Evolutionary conservation across 2,329 filamentous ascomycete genomes (phyloP), one percentile per base, ranked within the genome.

Genomic region (Talaromyces sp.): DNA sequence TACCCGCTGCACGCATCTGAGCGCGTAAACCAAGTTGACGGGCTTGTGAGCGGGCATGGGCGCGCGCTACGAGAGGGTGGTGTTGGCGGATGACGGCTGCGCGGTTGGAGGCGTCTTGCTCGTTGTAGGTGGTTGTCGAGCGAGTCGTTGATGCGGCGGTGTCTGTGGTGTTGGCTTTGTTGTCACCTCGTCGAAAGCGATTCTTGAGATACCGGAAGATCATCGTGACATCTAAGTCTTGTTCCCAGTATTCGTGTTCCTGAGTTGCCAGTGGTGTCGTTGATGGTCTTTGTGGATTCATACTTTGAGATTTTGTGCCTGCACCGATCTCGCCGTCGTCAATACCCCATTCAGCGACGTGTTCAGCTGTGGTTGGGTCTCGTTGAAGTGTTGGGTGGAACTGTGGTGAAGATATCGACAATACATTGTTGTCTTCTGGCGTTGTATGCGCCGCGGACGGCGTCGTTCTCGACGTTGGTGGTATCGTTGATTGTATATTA

Each of bases 201-300:
- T 86, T 89, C 63, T 88, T 86, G 33, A 96, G 83, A 72, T 95
- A 98, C 56, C 88, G 87, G 79, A 98, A 98, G 37, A 98, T 90
- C 74, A 96, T 89, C 72, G 90, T 90, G 67, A 97, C 86, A 71
- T 98, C 93, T 5, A 98, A 83, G 60, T 96, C 91, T 64, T 89
- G 88, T 76, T 98, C 93, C 95, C 95, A 99, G 72, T 96, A 95
- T 39, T 95, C 90, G 23, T 80, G 80, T 54, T 77, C 74, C 69
- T 91, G 79, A 37, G 81, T 66, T 8, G 76, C 76, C 23, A 73
- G 65, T 54, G 50, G n/a, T 6, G 75, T 71, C 57, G 79, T 74
- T 8, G 76, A 73, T 16, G 76, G 69, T 71, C 67, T 72, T 63
- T 67, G 48, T 55, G 48, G 8, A 23, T 4, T 62, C 16, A 69